Conservation (phyloP, 2,329 filamentous ascomycete species). For the Plectosphaerella sp. region DNA sequence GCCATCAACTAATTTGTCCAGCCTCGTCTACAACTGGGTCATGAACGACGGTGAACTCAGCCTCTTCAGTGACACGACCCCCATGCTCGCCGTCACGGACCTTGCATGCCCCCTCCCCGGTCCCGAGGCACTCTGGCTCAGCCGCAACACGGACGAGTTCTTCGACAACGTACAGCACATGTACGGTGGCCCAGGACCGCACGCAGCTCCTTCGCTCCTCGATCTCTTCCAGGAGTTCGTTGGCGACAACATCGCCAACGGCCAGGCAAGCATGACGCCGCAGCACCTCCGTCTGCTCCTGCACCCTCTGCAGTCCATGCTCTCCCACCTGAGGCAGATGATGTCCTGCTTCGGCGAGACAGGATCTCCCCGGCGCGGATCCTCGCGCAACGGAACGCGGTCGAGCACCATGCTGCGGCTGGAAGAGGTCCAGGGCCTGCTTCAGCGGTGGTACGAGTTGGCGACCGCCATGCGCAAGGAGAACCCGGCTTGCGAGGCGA, state of each 20-base stretch:
- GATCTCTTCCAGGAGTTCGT: conserved; percentile 66
- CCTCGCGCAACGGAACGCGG: conserved; percentile 47
- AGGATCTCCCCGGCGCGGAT: conserved; percentile 33
- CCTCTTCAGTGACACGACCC: conserved; percentile 59
- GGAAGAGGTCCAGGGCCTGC: conserved; percentile 59
- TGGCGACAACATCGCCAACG: conserved; percentile 53
- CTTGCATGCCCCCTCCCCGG: conserved; percentile 60
- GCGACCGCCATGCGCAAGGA: conserved; percentile 49
- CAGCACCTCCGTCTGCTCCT: conserved; percentile 62
- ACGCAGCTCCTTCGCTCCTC: conserved; percentile 53
- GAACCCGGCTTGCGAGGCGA: conserved; percentile 55
- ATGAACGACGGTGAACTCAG: conserved; percentile 70
- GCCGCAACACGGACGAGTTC: conserved; percentile 56
- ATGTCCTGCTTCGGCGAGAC: conserved; percentile 61
- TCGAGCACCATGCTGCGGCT: conserved; percentile 56
- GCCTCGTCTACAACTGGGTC: conserved; percentile 70
- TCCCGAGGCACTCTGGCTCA: conserved; percentile 59
- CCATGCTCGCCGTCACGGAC: conserved; percentile 61
- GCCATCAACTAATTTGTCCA: conserved; percentile 22
- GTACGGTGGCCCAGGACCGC: conserved; percentile 50
- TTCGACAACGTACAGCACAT: conserved; percentile 52
- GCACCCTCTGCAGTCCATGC: conserved; percentile 62
- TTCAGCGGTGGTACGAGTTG: conserved; percentile 66
- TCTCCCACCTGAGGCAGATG: conserved; percentile 61
- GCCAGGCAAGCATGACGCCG: conserved; percentile 39